A percentile compares a stretch with the other conserved stretches of the same genome.
phyloP scores from a whole-genome alignment of 345 rosid species.

The Linum usitatissimum region DNA sequence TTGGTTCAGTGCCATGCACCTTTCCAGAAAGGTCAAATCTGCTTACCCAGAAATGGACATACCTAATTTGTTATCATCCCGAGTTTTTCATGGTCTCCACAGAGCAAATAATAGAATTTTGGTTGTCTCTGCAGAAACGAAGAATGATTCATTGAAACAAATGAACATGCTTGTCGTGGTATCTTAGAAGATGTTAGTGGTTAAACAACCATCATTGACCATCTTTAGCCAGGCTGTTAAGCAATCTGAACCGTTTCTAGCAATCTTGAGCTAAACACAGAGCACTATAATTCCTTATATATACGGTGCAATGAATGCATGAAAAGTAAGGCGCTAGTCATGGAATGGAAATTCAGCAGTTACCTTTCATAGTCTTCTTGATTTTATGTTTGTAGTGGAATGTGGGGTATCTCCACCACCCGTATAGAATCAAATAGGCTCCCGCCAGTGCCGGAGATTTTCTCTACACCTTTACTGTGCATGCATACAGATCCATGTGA shows the following conservation, averaged over 20 bases:
- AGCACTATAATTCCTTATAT: not conserved
- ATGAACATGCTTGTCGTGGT: not conserved
- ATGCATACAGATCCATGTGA: not conserved
- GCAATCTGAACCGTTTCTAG: not conserved
- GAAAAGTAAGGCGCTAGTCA: not conserved
- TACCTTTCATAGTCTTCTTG: not conserved
- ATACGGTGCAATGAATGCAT: not conserved
- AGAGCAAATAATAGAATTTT: not conserved
- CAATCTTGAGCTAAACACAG: not conserved
- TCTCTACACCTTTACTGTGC: not conserved
- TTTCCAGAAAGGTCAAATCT: not conserved
- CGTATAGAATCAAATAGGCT: not conserved
- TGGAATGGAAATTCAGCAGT: not conserved
- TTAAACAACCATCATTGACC: not conserved
- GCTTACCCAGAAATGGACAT: not conserved
- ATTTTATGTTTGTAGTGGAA: not conserved
- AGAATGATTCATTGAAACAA: not conserved
- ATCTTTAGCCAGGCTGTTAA: not conserved
- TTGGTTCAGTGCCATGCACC: not conserved
- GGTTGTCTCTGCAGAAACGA: not conserved
- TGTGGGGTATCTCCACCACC: not conserved
- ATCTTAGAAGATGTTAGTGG: not conserved
- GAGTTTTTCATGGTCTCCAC: not conserved
- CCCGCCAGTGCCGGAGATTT: not conserved
- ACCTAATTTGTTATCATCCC: too few species aligned